These are phyloP conservation scores for Musa itinerans DNA, from an alignment of 176 grass and related monocot genomes.

Conservation along the genomic window DNA sequence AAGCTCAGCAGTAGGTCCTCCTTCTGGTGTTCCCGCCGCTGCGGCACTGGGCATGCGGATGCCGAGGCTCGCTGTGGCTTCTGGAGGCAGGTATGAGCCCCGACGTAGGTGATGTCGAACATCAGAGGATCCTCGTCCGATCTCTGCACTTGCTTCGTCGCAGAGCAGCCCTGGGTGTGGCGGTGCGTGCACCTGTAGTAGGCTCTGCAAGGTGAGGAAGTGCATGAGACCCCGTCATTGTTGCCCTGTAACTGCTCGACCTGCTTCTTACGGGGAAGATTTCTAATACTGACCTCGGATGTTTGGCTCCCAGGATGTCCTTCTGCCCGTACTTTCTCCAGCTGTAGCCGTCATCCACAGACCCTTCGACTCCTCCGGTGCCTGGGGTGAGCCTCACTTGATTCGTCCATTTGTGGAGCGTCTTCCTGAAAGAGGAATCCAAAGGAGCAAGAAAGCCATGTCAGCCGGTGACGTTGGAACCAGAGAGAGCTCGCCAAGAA, in stretches of 20 bases:
- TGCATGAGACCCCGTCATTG: too few relatives aligned
- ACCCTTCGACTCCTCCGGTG: constrained; percentile 24
- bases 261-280: not conserved
- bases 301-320: constrained; percentile 76
- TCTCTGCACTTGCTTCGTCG: constrained; percentile 89
- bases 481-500: not conserved
- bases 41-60: not conserved
- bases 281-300: constrained; percentile 57
- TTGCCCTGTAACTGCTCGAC: too few relatives aligned
- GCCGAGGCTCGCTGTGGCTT: not conserved
- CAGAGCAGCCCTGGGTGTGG: constrained; percentile 42
- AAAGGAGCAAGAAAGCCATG: not conserved
- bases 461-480: not conserved
- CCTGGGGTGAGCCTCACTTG: constrained; percentile 37
- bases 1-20: not conserved
- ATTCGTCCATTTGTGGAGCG: constrained; percentile 25
- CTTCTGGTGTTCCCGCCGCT: not conserved
- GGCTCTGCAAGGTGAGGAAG: constrained; percentile 28
- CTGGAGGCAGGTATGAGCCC: constrained; percentile 49
- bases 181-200: constrained; percentile 94
- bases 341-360: constrained; percentile 55
- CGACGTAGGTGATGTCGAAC: constrained; percentile 66
- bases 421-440: constrained; percentile 33
- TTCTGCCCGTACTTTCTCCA: constrained; percentile 99
- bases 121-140: constrained; percentile 46